These are phyloP conservation scores for Firmiana major DNA, from an alignment of 345 rosid genomes.

Conservation along the genomic window DNA sequence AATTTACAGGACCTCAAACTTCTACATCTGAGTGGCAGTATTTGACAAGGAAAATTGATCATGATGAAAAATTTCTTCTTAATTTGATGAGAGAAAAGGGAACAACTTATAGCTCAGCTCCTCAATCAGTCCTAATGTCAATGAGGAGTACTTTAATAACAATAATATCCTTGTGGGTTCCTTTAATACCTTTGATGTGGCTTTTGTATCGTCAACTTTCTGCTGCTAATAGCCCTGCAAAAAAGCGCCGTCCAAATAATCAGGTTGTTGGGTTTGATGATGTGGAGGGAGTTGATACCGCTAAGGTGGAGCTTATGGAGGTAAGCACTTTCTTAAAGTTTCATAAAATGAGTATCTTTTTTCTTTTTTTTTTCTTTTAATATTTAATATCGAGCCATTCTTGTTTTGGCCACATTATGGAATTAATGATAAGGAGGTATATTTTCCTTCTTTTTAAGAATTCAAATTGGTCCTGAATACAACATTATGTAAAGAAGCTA, in stretches of 20 bases:
- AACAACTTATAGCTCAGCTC: conserved; percentile 78
- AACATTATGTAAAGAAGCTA: not conserved
- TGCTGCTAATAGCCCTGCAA: conserved; percentile 82
- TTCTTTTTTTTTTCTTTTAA: not conserved
- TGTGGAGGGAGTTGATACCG: conserved; percentile 93
- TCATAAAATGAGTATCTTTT: not conserved
- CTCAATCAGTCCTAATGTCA: conserved; percentile 68
- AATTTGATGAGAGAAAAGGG: conserved; percentile 89
- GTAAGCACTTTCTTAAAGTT: conserved; percentile 33
- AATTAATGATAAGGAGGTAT: not conserved
- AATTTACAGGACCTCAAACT: conserved; percentile 33
- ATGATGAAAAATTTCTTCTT: conserved; percentile 88
- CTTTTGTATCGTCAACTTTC: conserved; percentile 91
- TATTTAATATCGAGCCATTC: conserved; percentile 2
- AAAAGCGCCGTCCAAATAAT: conserved; percentile 55
- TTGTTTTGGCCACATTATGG: not conserved
- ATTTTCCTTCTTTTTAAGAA: not conserved
- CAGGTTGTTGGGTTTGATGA: conserved; percentile 73
- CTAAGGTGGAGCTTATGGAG: conserved; percentile 91
- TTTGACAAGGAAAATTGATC: conserved; percentile 79
- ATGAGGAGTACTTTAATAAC: conserved; percentile 65
- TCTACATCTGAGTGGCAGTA: conserved; percentile 67
- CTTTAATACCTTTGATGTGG: conserved; percentile 93
- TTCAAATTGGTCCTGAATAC: not conserved
- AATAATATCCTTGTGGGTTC: conserved; percentile 80